phyloP scores from a whole-genome alignment of 2,329 filamentous ascomycete genomes.

The Xylaria digitata region DNA sequence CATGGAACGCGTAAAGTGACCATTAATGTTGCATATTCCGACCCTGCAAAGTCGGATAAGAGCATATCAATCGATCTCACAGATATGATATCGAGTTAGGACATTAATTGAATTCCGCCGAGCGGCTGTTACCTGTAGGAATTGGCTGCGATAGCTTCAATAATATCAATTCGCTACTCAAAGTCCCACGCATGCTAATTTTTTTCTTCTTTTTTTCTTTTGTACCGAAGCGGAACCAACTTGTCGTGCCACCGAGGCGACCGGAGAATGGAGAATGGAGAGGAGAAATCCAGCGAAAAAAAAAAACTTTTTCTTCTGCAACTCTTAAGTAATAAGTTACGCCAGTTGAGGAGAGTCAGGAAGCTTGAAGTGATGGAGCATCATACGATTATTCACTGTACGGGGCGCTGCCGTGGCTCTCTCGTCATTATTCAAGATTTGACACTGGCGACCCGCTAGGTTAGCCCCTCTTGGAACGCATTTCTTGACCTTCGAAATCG shows the following conservation, averaged over 20 bases:
- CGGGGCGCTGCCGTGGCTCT: slow-evolving; percentile 29
- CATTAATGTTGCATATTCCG: background rate
- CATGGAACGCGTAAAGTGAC: slow-evolving; percentile 20
- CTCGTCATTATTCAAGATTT: slow-evolving; percentile 32
- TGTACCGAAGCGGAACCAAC: background rate
- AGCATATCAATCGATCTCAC: slow-evolving; percentile 7
- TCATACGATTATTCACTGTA: slow-evolving; percentile 31
- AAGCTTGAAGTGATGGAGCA: background rate
- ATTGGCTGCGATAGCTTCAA: background rate
- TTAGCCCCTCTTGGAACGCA: background rate
- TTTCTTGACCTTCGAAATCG: slow-evolving; percentile 11
- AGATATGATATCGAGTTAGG: background rate
- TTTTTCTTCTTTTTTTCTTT: background rate
- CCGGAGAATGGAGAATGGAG: background rate
- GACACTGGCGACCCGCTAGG: slow-evolving; percentile 12
- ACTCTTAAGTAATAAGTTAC: slow-evolving; percentile 23
- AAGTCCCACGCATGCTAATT: background rate
- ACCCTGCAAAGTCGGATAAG: background rate
- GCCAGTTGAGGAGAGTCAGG: slow-evolving; percentile 6
- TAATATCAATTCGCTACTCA: slow-evolving; percentile 3
- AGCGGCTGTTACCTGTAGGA: slow-evolving; percentile 2
- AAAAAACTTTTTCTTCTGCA: slow-evolving; percentile 30
- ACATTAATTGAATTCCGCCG: background rate
- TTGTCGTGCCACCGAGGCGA: slow-evolving; percentile 13
- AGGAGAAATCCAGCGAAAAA: background rate